Base-by-base conservation (phyloP, 2,329 filamentous ascomycete species). In the Ophiostoma sp. region DNA sequence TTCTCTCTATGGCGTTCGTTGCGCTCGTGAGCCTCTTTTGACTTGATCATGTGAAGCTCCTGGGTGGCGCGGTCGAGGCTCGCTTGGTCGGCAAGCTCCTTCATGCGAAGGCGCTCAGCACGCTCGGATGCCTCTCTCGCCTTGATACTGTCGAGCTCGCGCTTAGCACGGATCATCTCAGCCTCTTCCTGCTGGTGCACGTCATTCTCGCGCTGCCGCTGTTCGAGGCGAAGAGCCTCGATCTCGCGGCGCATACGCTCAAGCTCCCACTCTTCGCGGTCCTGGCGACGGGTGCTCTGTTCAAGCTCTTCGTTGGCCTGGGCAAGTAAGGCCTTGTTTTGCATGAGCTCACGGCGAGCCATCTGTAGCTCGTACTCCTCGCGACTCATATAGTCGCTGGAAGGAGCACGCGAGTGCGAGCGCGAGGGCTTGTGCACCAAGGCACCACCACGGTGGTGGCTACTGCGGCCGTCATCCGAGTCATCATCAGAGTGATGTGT, bases 221-320 rank as follows among this genome's bases (percentile, higher is more conserved):
- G 79, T 5, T 86, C 81, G 73, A 83, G 79, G 15, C 78, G 79
- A 52, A 36, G 71, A 54, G 67, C 79, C 72, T 81, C 79, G 5
- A 86, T 80, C 74, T 84, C 80, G 35, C 78, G 79, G 3, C 80
- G 78, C 13, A 79, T 76, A 27, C 77, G 76, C 70, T 74, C 72
- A 23, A 76, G 76, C 73, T 80, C 79, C 72, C 76, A 78, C 69
- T 83, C 80, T 69, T 83, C 81, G 39, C 80, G 79, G 60, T 86
- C 83, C 74, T 82, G 81, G 33, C 82, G 82, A 65, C 80, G 81
- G 76, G 85, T 81, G 73, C 84, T 81, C 74, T 81, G 81, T 39
- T 65, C 62, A 15, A 65, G 62, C 62, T 65, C 62, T 15, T 65
- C 33, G 33, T 65, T 36, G 33, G 62, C 62, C 17, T 20, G 62